Evolutionary conservation across 129 eudicot species (phyloP).

Genomic region (Glebionis coronaria): DNA sequence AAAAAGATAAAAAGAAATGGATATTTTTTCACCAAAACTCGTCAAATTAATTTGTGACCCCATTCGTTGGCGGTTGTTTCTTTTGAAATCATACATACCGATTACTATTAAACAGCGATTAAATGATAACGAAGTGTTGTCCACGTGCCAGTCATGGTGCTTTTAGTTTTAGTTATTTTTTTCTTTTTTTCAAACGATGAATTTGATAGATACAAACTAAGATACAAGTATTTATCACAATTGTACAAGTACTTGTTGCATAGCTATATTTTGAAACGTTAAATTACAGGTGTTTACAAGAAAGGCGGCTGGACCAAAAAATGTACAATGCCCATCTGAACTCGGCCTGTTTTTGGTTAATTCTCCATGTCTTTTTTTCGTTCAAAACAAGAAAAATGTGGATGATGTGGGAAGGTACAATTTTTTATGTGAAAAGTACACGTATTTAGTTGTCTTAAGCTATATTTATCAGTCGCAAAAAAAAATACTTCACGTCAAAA

Average conservation of each 20-base stretch:
- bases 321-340: conserved; percentile 10
- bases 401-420: conserved; percentile 13
- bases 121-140: conserved; percentile 5
- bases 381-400: conserved; percentile 20
- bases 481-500: too few species aligned
- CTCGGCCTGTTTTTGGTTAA: conserved; percentile 1
- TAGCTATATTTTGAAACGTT: neutral
- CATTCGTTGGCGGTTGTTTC: conserved; percentile 44
- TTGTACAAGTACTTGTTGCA: neutral
- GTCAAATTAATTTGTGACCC: conserved; percentile 20
- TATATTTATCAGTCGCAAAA: too few species aligned
- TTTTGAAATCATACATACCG: conserved; percentile 33
- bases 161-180: neutral
- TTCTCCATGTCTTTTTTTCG: conserved; percentile 4
- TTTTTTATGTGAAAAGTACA: neutral
- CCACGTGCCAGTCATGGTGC: conserved; percentile 24
- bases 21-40: neutral
- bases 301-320: conserved; percentile 33
- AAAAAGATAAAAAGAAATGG: neutral
- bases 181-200: neutral
- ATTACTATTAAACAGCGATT: conserved; percentile 28
- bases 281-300: conserved; percentile 17
- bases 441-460: too few species aligned
- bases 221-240: neutral
- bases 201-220: neutral